These are phyloP conservation scores for Seiridium cupressi DNA, from an alignment of 2,329 filamentous ascomycete genomes.

Conservation along the genomic window DNA sequence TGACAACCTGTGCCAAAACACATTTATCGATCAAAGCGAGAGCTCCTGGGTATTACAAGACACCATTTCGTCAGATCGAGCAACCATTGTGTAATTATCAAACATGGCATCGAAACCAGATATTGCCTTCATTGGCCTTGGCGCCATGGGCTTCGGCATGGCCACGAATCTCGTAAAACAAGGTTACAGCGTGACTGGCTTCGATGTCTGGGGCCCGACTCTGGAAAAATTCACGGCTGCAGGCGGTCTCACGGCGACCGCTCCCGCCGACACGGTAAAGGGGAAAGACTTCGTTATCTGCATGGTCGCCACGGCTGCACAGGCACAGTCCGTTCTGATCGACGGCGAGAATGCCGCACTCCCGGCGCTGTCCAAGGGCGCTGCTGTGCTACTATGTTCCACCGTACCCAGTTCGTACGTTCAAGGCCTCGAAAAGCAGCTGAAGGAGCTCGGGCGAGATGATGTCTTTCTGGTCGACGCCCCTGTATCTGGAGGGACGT, in stretches of 20 bases:
- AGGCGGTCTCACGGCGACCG: slow-evolving; percentile 58
- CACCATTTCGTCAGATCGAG: too few relatives aligned
- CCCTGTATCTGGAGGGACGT: slow-evolving; percentile 70
- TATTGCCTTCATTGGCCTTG: slow-evolving; percentile 71
- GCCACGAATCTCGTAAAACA: slow-evolving; percentile 68
- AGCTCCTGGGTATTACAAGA: too few relatives aligned
- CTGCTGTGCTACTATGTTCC: slow-evolving; percentile 65
- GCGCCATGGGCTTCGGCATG: slow-evolving; percentile 83
- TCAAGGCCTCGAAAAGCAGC: slow-evolving; percentile 55
- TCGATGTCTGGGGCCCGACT: slow-evolving; percentile 67
- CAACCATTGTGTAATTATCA: background rate
- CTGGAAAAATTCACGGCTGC: slow-evolving; percentile 63
- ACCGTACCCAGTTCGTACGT: slow-evolving; percentile 69
- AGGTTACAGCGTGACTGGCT: slow-evolving; percentile 67
- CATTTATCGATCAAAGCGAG: too few relatives aligned
- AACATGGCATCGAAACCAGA: slow-evolving; percentile 33
- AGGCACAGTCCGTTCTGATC: slow-evolving; percentile 66
- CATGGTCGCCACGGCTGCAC: slow-evolving; percentile 74
- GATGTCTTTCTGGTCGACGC: slow-evolving; percentile 70
- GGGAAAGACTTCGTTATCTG: slow-evolving; percentile 62
- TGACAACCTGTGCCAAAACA: too few relatives aligned
- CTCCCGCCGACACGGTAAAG: slow-evolving; percentile 60
- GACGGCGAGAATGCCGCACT: slow-evolving; percentile 51
- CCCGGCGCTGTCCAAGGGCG: slow-evolving; percentile 49
- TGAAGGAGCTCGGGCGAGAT: slow-evolving; percentile 51